These are phyloP conservation scores for Phytophthora chlamydospora DNA, from an alignment of 352 stramenopile genomes.

Conservation along the genomic window DNA sequence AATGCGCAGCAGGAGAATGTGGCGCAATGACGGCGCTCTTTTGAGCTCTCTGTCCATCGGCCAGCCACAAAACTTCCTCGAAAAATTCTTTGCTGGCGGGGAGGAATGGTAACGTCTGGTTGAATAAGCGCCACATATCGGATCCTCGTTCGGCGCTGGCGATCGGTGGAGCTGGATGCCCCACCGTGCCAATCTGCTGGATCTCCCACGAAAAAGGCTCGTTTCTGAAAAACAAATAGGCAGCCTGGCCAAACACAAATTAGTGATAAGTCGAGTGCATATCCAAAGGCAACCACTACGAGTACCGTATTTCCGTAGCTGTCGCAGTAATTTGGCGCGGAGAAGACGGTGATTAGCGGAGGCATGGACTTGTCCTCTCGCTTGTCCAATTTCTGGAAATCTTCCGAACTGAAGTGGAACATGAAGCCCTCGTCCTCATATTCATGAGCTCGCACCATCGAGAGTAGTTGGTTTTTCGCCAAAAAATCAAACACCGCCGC, in stretches of 20 bases:
- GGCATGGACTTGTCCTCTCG: conserved; percentile 54
- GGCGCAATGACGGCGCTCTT: not conserved
- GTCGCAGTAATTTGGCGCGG: conserved; percentile 96
- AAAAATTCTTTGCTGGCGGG: conserved; percentile 86
- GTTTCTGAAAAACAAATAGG: conserved; percentile 56
- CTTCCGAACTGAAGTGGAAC: conserved; percentile 61
- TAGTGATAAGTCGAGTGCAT: conserved; percentile 1
- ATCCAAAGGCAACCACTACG: not conserved
- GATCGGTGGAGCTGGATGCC: conserved; percentile 64
- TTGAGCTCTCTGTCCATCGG: conserved; percentile 25
- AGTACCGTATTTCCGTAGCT: conserved; percentile 69
- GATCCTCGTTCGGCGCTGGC: conserved; percentile 51
- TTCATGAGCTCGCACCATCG: conserved; percentile 84
- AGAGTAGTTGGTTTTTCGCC: conserved; percentile 62
- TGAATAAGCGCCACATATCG: conserved; percentile 79
- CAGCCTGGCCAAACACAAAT: conserved; percentile 37
- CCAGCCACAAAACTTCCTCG: conserved; percentile 66
- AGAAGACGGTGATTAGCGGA: conserved; percentile 95
- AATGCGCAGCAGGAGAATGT: not conserved
- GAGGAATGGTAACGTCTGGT: conserved; percentile 79
- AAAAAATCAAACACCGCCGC: conserved; percentile 77
- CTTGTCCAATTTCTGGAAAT: conserved; percentile 53
- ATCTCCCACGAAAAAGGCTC: conserved; percentile 60
- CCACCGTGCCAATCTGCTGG: conserved; percentile 52
- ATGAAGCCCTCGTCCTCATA: conserved; percentile 75